These are phyloP conservation scores for Cyberlindnera japonica DNA, from an alignment of 805 yeast species.

Conservation along the genomic window DNA sequence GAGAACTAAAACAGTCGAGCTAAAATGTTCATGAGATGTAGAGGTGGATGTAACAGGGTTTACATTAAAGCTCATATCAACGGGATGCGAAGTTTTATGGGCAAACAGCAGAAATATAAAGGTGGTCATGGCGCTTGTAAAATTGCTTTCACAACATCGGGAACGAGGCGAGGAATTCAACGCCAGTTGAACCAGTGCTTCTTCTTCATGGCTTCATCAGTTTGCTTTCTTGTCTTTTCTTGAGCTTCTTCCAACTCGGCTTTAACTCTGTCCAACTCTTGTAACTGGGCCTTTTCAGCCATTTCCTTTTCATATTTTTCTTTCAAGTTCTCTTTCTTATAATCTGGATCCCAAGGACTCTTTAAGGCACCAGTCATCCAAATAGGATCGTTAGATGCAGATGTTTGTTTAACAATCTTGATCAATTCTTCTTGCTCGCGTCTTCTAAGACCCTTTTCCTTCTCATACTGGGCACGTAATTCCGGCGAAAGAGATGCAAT, in stretches of 20 bases:
- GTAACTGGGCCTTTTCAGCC: conserved; percentile 41
- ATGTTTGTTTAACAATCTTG: conserved; percentile 59
- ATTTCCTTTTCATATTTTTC: conserved; percentile 45
- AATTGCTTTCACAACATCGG: background rate
- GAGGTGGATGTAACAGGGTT: background rate
- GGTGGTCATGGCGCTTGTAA: no score
- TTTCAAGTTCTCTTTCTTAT: conserved; percentile 35
- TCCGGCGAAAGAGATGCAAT: conserved; percentile 79
- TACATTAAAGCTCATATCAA: background rate
- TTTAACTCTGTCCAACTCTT: conserved; percentile 40
- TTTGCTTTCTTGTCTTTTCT: conserved; percentile 25
- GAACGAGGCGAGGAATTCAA: conserved; percentile 3
- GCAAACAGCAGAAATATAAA: no score
- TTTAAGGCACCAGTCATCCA: conserved; percentile 75
- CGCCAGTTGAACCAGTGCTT: conserved; percentile 34
- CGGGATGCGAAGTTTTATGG: background rate
- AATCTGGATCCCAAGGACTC: conserved; percentile 58
- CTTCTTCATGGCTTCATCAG: conserved; percentile 30
- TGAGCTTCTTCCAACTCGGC: conserved; percentile 35
- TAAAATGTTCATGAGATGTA: no score
- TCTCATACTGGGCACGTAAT: conserved; percentile 68
- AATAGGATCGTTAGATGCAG: conserved; percentile 69
- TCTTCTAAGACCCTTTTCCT: conserved; percentile 55
- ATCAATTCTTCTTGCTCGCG: conserved; percentile 68
- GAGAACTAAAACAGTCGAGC: no score